Evolutionary conservation across 2,329 filamentous ascomycete species (phyloP), one percentile per base, ranked within the genome.

Genomic region (Zymoseptoria pseudotritici): DNA sequence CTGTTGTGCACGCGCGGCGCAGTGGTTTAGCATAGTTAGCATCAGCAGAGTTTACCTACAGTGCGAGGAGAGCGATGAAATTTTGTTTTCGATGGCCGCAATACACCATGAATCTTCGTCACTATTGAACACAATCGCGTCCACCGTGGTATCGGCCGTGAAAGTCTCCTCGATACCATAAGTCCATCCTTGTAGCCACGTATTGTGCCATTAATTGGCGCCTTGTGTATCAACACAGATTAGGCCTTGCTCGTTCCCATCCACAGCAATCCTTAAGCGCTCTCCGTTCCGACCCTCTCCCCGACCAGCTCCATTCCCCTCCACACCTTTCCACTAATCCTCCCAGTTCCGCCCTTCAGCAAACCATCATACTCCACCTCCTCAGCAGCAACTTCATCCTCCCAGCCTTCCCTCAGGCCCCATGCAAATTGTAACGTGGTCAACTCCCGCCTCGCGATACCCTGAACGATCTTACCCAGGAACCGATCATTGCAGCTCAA

Each of bases 321-420:
- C 22, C 58, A 31, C 46, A 69, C 61, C 8, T 22, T 59, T 5
- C 68, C 68, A 20, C 71, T 72, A 56, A 79, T 75, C 26, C 77
- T 66, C 2, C 77, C 77, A 5, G 72, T 76, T 3, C 77, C 77
- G 36, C 77, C 77, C 8, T 70, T 65, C 26, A 72, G 56, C 13
- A 66, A 64, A 0, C 75, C 77, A 66, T 80, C 77, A 60, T 75
- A 78, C 62, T 75, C 72, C 1, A 71, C 70, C 22, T 74, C 77
- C 50, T 69, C 67, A 2, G 72, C 73, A 55, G 70, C 70, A 20
- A 70, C 71, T 3, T 20, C 52, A 58, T 70, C 66, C 7, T 31
- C 20, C 69, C 70, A 72, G 7, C 67, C 63, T 71, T 61, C 59
- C 63, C 61, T 71, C 67, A 79, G 17, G 57, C 74, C 24, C 72